Base-by-base conservation (phyloP, 257 asterid genomes). In the Haberlea rhodopensis region DNA sequence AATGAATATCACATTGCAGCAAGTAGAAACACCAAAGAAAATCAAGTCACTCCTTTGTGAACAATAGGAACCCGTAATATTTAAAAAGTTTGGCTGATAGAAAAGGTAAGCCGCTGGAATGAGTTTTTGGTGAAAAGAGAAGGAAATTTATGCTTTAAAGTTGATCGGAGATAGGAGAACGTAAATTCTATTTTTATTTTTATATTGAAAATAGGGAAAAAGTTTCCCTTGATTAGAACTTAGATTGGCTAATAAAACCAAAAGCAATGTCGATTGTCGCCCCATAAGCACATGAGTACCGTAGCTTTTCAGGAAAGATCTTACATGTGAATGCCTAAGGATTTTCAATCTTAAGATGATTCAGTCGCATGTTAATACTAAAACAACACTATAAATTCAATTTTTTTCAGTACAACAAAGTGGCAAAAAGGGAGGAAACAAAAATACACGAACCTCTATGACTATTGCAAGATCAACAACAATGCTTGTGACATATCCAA, bases 391-490 rank as follows among this genome's bases (percentile, higher is more conserved):
- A 18, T 40, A 55, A 52, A 20, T 48, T 24, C 52, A 29, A 43
- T 16, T 24, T 59, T 16, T 27, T 56, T 18, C 40, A 29, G 23
- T 45, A 43, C 20, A 25, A 46, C 34, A 29, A 19, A 56, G 24
- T 10, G 48, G 54, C 46, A 56, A 20, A 52, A 51, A 65, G 31
- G 31, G 52, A 54, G 5, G 22, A 69, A 65, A 60, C 40, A 53
- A 37, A n/a, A 40, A 57, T 16, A 24, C 20, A 70, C 86, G 11
- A 61, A 90, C 99, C 97, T 94, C 96, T 71, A 94, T 76, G 62
- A 90, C 80, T 26, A 94, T 82, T 37, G 96, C 96, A 65, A 94
- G 97, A 78, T 94, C 99, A 62, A 94, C 95, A 67, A 94, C 96
- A 66, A 94, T 73, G 85, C 92, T 87, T 7, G 95, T 83, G 60